phyloP scores from a whole-genome alignment of 1,139 yeast genomes.

The Kazachstania sp. region DNA sequence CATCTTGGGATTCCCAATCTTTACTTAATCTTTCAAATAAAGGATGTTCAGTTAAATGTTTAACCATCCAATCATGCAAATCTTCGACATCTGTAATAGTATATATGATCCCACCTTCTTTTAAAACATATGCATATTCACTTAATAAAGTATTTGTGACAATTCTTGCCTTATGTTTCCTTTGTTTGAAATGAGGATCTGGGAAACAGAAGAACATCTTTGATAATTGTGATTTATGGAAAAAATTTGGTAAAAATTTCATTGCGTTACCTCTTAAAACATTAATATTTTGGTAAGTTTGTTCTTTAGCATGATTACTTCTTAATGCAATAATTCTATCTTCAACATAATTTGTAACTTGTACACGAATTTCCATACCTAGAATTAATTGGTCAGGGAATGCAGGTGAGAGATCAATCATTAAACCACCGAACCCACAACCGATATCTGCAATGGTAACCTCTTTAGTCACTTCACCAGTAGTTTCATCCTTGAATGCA shows the following conservation, averaged over 20 bases:
- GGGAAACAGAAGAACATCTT: constrained; percentile 98
- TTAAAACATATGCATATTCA: constrained; percentile 86
- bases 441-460: constrained; percentile 96
- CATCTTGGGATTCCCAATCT: constrained; percentile 74
- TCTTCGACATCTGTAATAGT: constrained; percentile 96
- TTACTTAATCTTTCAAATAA: constrained; percentile 69
- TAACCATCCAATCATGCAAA: constrained; percentile 92
- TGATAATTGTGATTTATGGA: constrained; percentile 65
- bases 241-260: constrained; percentile 94
- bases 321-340: constrained; percentile 88
- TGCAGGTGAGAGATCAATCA: constrained; percentile 69
- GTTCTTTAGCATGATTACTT: constrained; percentile 28
- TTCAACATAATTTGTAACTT: constrained; percentile 93
- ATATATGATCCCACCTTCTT: constrained; percentile 80
- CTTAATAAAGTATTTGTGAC: constrained; percentile 79
- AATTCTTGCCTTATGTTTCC: constrained; percentile 96
- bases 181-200: constrained; percentile 95
- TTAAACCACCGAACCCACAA: constrained; percentile 94
- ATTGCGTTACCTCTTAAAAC: constrained; percentile 93
- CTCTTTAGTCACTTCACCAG: constrained; percentile 38
- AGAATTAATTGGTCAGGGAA: constrained; percentile 67
- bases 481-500: constrained; percentile 37
- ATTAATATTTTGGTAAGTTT: constrained; percentile 67
- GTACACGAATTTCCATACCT: constrained; percentile 97
- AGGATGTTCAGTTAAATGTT: constrained; percentile 85